These are phyloP conservation scores for Volvox carteri DNA, from an alignment of 163 green algal species.

Conservation along the genomic window DNA sequence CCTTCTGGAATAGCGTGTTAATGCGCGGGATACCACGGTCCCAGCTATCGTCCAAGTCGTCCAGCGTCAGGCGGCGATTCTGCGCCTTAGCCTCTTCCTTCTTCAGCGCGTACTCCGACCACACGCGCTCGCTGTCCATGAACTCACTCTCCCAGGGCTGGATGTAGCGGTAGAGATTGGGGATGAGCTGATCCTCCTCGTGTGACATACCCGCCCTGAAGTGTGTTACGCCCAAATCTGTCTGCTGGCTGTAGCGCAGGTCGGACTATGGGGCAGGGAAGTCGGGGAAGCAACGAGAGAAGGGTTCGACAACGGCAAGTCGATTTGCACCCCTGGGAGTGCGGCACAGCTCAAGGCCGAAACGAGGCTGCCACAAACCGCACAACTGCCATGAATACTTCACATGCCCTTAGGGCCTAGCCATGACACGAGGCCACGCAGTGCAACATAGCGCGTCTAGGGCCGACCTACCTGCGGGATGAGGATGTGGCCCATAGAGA, in stretches of 20 bases:
- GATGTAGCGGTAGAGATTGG: conserved; percentile 98
- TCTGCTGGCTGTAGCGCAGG: conserved; percentile 98
- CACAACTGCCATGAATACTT: too few relatives aligned
- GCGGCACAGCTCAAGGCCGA: too few relatives aligned
- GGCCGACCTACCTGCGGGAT: conserved; percentile 84
- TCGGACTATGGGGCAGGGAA: conserved; percentile 86
- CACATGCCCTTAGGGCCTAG: too few relatives aligned
- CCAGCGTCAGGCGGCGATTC: conserved; percentile 96
- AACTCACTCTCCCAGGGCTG: conserved; percentile 99
- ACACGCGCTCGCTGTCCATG: conserved; percentile 98
- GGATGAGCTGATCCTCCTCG: conserved; percentile 99
- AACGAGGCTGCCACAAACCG: too few relatives aligned
- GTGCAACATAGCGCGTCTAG: too few relatives aligned
- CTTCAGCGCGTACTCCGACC: conserved; percentile 99
- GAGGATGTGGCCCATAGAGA: conserved; percentile 99
- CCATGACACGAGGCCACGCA: too few relatives aligned
- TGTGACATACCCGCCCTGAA: conserved; percentile 98
- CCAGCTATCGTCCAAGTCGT: conserved; percentile 98
- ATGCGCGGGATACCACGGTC: conserved; percentile 99
- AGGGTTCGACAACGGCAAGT: too few relatives aligned
- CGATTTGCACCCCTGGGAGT: too few relatives aligned
- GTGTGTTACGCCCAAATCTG: conserved; percentile 98
- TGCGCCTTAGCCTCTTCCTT: conserved; percentile 94
- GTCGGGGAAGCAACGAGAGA: too few relatives aligned
- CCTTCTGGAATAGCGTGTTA: conserved; percentile 99